phyloP scores from a whole-genome alignment of 257 asterid genomes.

The Rehmannia glutinosa region DNA sequence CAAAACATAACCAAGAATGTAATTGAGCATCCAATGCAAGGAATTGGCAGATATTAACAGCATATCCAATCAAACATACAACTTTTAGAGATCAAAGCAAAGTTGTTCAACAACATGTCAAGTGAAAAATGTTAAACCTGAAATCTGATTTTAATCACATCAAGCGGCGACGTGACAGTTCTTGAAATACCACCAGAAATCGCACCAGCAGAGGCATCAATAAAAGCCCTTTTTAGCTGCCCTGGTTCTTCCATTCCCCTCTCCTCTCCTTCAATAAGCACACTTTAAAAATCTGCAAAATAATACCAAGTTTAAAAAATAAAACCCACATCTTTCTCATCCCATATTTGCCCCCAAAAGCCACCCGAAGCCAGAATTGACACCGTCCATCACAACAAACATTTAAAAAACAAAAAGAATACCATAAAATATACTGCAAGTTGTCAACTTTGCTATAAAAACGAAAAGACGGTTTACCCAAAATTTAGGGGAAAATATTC shows the following conservation, averaged over 20 bases:
- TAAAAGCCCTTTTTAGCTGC: constrained; percentile 69
- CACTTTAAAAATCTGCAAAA: constrained; percentile 32
- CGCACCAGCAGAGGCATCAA: constrained; percentile 86
- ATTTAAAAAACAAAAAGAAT: neutral
- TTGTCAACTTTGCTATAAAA: neutral
- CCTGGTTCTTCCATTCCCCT: constrained; percentile 77
- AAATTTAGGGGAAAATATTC: no score
- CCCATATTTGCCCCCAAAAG: neutral
- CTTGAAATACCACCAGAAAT: constrained; percentile 79
- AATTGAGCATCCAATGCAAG: constrained; percentile 1
- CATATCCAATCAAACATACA: neutral
- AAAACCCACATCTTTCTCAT: neutral
- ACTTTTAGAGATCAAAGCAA: no score
- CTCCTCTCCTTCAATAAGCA: constrained; percentile 17
- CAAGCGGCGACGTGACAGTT: constrained; percentile 89
- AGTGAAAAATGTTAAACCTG: constrained; percentile 45
- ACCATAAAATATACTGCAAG: constrained; percentile 10
- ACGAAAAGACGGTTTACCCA: neutral
- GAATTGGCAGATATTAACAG: neutral
- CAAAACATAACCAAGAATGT: neutral
- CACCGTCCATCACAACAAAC: neutral
- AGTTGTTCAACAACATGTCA: neutral
- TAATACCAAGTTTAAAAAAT: neutral
- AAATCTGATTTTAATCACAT: constrained; percentile 92
- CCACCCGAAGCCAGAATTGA: constrained; percentile 15